Conservation (phyloP, 1,284 basidiomycete species). For the Acaromyces ingoldii region DNA sequence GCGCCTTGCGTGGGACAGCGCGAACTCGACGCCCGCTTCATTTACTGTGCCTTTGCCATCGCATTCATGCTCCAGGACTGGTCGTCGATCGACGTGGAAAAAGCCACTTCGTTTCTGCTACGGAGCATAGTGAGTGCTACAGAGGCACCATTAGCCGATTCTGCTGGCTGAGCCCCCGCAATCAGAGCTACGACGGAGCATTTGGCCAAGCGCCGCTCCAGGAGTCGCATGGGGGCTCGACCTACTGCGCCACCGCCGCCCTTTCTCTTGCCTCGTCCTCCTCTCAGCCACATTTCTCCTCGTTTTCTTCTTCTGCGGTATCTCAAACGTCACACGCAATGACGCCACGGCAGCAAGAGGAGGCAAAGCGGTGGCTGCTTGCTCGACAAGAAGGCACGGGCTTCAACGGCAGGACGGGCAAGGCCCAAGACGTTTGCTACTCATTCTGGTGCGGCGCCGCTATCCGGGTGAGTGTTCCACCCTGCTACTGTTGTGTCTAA, state of each 20-base stretch:
- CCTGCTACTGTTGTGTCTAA: neutral
- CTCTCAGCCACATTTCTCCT: no score
- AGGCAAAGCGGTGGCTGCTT: constrained; percentile 15
- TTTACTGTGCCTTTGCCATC: constrained; percentile 83
- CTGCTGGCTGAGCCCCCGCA: neutral
- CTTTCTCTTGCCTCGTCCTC: constrained; percentile 65
- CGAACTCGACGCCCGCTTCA: constrained; percentile 67
- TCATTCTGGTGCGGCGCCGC: constrained; percentile 49
- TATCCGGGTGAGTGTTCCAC: constrained; percentile 11
- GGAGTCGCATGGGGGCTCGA: constrained; percentile 88
- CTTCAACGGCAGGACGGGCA: constrained; percentile 32
- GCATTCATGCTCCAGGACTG: constrained; percentile 72
- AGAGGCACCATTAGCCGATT: neutral
- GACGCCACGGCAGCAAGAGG: no score
- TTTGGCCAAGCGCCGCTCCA: constrained; percentile 75
- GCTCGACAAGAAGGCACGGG: constrained; percentile 18
- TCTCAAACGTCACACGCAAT: no score
- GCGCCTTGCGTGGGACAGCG: constrained; percentile 3
- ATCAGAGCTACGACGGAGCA: constrained; percentile 83
- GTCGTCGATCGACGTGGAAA: constrained; percentile 64
- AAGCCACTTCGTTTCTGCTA: constrained; percentile 62
- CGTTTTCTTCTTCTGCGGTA: no score
- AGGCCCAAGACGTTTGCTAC: constrained; percentile 43
- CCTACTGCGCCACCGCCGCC: constrained; percentile 81
- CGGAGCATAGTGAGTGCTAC: constrained; percentile 14